A percentile compares a stretch with the other conserved stretches of the same genome.
These are phyloP conservation scores for Fusarium nelsonii DNA, from an alignment of 2,329 filamentous ascomycete species.

Conservation along the genomic window DNA sequence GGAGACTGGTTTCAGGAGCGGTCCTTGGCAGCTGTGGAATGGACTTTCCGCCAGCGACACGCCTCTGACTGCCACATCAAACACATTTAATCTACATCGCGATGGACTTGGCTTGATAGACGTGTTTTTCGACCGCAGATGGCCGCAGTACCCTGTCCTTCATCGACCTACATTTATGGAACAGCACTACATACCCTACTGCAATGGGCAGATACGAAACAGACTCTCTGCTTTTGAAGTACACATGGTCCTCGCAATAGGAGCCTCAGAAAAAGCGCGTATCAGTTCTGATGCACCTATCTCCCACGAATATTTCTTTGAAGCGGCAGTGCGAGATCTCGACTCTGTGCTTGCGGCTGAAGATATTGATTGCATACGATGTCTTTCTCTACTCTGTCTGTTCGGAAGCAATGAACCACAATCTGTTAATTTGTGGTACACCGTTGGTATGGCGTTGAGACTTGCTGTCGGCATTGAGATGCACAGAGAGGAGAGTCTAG, in stretches of 20 bases:
- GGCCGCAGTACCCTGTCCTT: constrained; percentile 42
- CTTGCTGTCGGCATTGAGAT: constrained; percentile 43
- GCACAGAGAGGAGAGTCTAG: constrained; percentile 36
- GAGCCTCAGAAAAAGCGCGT: constrained; percentile 36
- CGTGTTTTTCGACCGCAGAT: constrained; percentile 40
- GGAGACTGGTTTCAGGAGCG: constrained; percentile 38
- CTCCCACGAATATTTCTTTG: constrained; percentile 41
- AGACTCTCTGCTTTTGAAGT: constrained; percentile 38
- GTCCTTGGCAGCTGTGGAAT: constrained; percentile 43
- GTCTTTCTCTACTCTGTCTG: constrained; percentile 38
- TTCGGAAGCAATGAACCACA: constrained; percentile 45
- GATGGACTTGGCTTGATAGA: constrained; percentile 34
- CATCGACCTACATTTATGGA: constrained; percentile 44
- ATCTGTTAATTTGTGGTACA: constrained; percentile 43
- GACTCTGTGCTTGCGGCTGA: constrained; percentile 33
- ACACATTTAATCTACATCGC: constrained; percentile 27
- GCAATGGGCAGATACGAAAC: constrained; percentile 6
- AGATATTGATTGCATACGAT: constrained; percentile 40
- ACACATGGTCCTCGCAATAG: constrained; percentile 44
- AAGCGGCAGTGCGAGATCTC: constrained; percentile 33
- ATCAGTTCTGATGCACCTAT: constrained; percentile 17
- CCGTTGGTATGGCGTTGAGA: constrained; percentile 39
- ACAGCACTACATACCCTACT: constrained; percentile 36
- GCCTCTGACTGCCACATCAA: constrained; percentile 12
- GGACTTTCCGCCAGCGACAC: constrained; percentile 35